Evolutionary conservation across 2,329 filamentous ascomycete genomes (phyloP).

Genomic region (Aspergillus tamarii): DNA sequence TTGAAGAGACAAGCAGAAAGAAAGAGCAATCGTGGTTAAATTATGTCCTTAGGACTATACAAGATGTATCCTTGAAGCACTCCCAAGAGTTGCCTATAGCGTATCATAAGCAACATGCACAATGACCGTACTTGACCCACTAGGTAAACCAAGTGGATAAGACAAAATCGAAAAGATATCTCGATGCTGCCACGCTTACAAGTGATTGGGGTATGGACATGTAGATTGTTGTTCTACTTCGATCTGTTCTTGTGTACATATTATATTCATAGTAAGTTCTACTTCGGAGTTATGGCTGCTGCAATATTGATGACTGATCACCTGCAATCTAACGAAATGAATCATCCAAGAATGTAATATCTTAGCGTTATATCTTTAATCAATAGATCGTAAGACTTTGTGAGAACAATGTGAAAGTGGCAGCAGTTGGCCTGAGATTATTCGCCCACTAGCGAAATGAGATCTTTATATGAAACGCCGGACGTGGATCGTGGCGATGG

Average conservation of each 20-base stretch:
- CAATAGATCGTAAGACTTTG: not conserved
- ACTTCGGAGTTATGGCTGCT: not conserved
- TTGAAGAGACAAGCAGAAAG: too few species aligned
- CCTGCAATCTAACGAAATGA: not conserved
- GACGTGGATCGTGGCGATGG: not conserved
- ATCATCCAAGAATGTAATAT: not conserved
- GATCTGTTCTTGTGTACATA: not conserved
- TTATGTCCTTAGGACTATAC: too few species aligned
- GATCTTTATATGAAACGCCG: constrained; percentile 3
- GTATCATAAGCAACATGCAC: too few species aligned
- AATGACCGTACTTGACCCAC: too few species aligned
- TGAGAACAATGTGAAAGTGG: not conserved
- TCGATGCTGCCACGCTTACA: too few species aligned
- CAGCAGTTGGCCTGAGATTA: not conserved
- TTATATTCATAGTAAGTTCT: not conserved
- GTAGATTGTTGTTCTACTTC: too few species aligned
- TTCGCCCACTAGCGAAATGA: not conserved
- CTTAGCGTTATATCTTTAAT: not conserved
- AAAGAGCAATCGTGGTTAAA: too few species aligned
- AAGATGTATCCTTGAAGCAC: too few species aligned
- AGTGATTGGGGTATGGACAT: too few species aligned
- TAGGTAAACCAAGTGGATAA: too few species aligned
- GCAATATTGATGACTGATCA: not conserved
- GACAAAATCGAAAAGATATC: too few species aligned
- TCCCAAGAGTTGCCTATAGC: too few species aligned